These are phyloP conservation scores for Crataegus laevigata DNA, from an alignment of 306 rosid genomes.

Conservation along the genomic window DNA sequence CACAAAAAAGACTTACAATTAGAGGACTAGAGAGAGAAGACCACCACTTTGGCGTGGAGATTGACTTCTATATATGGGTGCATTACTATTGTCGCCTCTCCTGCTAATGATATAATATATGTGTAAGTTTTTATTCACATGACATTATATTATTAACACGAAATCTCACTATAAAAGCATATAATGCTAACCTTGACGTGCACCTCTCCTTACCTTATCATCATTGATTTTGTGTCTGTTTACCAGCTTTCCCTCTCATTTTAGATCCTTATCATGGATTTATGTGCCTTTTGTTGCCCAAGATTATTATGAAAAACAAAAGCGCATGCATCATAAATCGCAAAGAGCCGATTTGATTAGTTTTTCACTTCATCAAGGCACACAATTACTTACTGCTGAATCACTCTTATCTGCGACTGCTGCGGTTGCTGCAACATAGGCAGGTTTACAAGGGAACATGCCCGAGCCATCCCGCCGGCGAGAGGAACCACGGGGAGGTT, in stretches of 20 bases:
- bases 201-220: neutral
- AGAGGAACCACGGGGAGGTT: slow-evolving; percentile 73
- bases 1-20: neutral
- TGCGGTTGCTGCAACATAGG: slow-evolving; percentile 24
- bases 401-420: slow-evolving; percentile 12
- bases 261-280: neutral
- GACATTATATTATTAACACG: no score
- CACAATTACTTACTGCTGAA: neutral
- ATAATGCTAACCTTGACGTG: neutral
- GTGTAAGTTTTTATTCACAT: neutral
- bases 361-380: neutral
- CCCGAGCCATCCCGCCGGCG: slow-evolving; percentile 27
- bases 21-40: neutral
- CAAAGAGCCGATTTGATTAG: neutral
- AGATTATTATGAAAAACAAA: neutral
- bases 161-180: no score
- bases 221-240: neutral
- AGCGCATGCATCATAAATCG: neutral
- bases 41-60: neutral
- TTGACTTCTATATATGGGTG: no score
- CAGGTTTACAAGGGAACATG: slow-evolving; percentile 32
- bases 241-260: neutral
- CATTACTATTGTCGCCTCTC: neutral
- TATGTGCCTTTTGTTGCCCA: neutral
- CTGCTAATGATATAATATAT: no score